Conservation (phyloP, 805 yeast genomes). For the Wickerhamomyces rabaulensis region DNA sequence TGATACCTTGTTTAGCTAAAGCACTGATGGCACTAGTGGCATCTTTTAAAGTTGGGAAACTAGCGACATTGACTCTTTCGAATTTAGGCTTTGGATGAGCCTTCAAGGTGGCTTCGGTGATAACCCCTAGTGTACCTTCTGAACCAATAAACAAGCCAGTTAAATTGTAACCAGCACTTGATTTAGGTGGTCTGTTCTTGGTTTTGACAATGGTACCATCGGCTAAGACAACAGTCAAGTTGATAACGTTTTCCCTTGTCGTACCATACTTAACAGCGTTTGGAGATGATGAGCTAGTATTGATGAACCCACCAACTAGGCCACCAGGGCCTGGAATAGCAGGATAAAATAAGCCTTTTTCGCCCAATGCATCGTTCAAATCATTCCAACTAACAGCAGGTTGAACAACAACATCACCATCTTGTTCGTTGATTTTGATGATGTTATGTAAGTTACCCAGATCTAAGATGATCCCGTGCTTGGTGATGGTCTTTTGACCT, state of each 20-base stretch:
- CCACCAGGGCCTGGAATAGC: slow-evolving; percentile 83
- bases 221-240: slow-evolving; percentile 68
- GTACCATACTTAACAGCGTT: slow-evolving; percentile 77
- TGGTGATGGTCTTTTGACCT: slow-evolving; percentile 73
- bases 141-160: slow-evolving; percentile 69
- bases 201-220: slow-evolving; percentile 78
- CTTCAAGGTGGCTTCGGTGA: slow-evolving; percentile 72
- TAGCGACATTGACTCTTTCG: slow-evolving; percentile 60
- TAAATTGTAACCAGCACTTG: slow-evolving; percentile 75
- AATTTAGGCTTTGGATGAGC: slow-evolving; percentile 56
- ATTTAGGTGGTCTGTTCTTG: slow-evolving; percentile 65
- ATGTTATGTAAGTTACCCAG: slow-evolving; percentile 54
- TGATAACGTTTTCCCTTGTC: slow-evolving; percentile 66
- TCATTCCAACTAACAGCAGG: slow-evolving; percentile 80
- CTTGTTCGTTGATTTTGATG: slow-evolving; percentile 50
- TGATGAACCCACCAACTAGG: slow-evolving; percentile 71
- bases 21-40: slow-evolving; percentile 65
- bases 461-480: slow-evolving; percentile 63
- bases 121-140: slow-evolving; percentile 76
- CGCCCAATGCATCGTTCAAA: slow-evolving; percentile 44
- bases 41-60: slow-evolving; percentile 62
- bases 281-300: slow-evolving; percentile 78
- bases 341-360: slow-evolving; percentile 56
- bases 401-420: slow-evolving; percentile 70
- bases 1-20: slow-evolving; percentile 52